These are phyloP conservation scores for Annulohypoxylon maeteangense DNA, from an alignment of 495 filamentous ascomycete genomes.

Conservation along the genomic window DNA sequence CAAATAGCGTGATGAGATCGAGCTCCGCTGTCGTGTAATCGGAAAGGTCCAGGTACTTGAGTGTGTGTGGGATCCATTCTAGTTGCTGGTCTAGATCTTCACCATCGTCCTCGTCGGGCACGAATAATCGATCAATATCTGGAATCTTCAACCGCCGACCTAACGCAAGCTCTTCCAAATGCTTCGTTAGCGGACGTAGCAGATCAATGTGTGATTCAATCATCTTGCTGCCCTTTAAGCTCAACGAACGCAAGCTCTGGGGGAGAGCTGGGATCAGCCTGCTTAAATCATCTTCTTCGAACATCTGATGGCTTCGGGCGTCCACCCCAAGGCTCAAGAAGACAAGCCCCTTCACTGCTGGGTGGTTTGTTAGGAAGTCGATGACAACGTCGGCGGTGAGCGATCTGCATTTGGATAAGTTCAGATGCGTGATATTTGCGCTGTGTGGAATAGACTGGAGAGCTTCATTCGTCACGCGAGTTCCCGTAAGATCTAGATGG, in stretches of 20 bases:
- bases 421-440: conserved; percentile 81
- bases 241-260: conserved; percentile 74
- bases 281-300: conserved; percentile 72
- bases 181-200: conserved; percentile 77
- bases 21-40: conserved; percentile 71
- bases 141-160: conserved; percentile 72
- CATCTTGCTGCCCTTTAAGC: conserved; percentile 80
- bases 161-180: conserved; percentile 81
- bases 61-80: conserved; percentile 68
- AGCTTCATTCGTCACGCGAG: conserved; percentile 78
- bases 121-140: conserved; percentile 70
- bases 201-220: conserved; percentile 69
- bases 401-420: conserved; percentile 78
- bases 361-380: conserved; percentile 77
- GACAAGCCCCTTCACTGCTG: conserved; percentile 72
- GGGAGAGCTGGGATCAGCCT: conserved; percentile 76
- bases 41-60: conserved; percentile 79
- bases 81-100: conserved; percentile 46
- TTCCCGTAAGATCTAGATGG: conserved; percentile 83
- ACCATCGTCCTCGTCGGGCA: conserved; percentile 55
- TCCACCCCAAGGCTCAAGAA: conserved; percentile 82
- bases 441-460: conserved; percentile 76
- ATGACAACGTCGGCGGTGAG: conserved; percentile 75
- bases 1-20: conserved; percentile 71
- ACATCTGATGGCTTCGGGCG: conserved; percentile 75